These are phyloP conservation scores for Pythium graminicola DNA, from an alignment of 352 stramenopile species.

Conservation along the genomic window DNA sequence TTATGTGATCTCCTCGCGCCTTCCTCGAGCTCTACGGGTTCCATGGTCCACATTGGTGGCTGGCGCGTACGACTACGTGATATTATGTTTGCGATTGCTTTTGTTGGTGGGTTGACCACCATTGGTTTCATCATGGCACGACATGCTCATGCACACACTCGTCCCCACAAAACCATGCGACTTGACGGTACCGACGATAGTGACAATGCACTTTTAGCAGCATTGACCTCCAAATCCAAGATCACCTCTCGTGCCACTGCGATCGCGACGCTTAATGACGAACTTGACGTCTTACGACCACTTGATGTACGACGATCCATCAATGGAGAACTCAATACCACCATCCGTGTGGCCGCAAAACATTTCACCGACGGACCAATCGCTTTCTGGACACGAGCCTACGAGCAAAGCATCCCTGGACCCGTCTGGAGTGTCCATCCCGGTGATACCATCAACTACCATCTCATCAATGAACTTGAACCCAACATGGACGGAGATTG, in stretches of 20 bases:
- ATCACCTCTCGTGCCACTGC: neutral
- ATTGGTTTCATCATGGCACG: conserved; percentile 5
- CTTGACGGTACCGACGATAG: conserved; percentile 5
- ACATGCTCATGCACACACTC: too few relatives aligned
- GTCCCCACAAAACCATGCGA: conserved; percentile 7
- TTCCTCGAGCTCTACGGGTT: too few relatives aligned
- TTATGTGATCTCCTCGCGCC: too few relatives aligned
- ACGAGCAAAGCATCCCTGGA: conserved; percentile 49
- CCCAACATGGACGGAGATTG: conserved; percentile 32
- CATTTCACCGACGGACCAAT: conserved; percentile 49
- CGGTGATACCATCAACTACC: conserved; percentile 57
- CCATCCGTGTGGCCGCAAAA: conserved; percentile 35
- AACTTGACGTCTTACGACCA: conserved; percentile 32
- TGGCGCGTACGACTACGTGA: conserved; percentile 15
- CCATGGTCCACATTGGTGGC: conserved; percentile 5
- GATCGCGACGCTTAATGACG: conserved; percentile 20
- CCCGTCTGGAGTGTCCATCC: conserved; percentile 54
- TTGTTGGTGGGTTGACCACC: conserved; percentile 4
- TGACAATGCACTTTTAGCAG: neutral
- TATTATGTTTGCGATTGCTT: conserved; percentile 6
- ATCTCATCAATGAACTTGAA: conserved; percentile 48
- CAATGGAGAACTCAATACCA: conserved; percentile 60
- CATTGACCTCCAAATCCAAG: neutral
- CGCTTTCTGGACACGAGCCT: conserved; percentile 65
- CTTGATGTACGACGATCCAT: conserved; percentile 32